These are phyloP conservation scores for Acanthochlamys bracteata DNA, from an alignment of 106 monocot species.

Conservation along the genomic window DNA sequence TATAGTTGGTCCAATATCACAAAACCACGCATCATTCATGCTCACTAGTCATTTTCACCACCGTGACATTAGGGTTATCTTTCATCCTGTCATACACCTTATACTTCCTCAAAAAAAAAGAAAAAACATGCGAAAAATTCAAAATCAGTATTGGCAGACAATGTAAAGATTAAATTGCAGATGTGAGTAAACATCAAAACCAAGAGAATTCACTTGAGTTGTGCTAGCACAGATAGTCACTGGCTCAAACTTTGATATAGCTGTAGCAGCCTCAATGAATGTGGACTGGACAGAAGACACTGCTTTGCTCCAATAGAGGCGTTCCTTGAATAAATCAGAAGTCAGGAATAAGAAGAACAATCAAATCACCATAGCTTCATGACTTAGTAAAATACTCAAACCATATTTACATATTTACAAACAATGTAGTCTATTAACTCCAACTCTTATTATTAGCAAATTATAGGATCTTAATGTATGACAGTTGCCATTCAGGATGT, in stretches of 20 bases:
- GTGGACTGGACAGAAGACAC: slow-evolving; percentile 45
- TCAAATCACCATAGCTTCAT: neutral
- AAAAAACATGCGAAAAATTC: neutral
- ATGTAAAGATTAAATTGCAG: neutral
- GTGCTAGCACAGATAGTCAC: slow-evolving; percentile 45
- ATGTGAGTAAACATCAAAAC: neutral
- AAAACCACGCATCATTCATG: slow-evolving; percentile 99
- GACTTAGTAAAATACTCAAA: neutral
- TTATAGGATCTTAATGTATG: no score
- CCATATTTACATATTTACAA: neutral
- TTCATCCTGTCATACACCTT: slow-evolving; percentile 36
- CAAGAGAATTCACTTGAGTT: slow-evolving; percentile 35
- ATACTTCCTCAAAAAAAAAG: slow-evolving; percentile 34
- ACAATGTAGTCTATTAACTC: neutral
- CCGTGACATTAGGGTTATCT: slow-evolving; percentile 37
- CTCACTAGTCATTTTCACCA: slow-evolving; percentile 99
- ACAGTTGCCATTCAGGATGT: no score
- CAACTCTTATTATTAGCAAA: no score
- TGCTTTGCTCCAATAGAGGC: slow-evolving; percentile 66
- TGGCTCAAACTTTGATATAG: slow-evolving; percentile 78
- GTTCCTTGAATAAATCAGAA: slow-evolving; percentile 44
- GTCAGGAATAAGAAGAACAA: neutral
- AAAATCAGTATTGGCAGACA: neutral
- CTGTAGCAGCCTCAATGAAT: slow-evolving; percentile 51
- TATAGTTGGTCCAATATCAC: slow-evolving; percentile 91